Conservation (phyloP, 495 filamentous ascomycete species). For the Choiromyces venosus region DNA sequence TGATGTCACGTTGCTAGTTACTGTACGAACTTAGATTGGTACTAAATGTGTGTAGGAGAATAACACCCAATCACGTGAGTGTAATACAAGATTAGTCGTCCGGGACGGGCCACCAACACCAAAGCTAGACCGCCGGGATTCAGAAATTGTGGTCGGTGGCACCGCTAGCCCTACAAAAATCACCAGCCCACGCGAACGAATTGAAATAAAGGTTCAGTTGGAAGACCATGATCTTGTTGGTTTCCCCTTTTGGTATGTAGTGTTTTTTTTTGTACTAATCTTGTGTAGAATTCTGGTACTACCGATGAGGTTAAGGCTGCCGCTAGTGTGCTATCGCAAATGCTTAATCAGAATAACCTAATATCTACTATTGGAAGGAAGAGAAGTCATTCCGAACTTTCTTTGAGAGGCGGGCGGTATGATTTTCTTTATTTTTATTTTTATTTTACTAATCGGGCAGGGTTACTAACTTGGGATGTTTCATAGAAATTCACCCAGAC, state of each 20-base stretch:
- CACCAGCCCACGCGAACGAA: neutral
- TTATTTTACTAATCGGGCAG: neutral
- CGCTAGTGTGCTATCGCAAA: neutral
- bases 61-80: neutral
- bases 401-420: constrained; percentile 17
- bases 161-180: neutral
- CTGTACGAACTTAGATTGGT: neutral
- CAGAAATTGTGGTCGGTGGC: neutral
- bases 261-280: constrained; percentile 1
- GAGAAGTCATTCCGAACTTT: constrained; percentile 28
- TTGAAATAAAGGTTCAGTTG: neutral
- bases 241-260: neutral
- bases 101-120: neutral
- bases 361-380: constrained; percentile 9
- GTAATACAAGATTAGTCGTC: constrained; percentile 2
- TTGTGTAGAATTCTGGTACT: neutral
- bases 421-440: neutral
- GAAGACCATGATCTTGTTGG: neutral
- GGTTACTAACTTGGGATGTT: neutral
- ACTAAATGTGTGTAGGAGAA: neutral
- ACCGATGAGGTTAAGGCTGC: neutral
- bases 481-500: neutral
- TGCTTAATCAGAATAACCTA: neutral
- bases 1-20: constrained; percentile 2
- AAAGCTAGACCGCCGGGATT: neutral